phyloP scores from a whole-genome alignment of 1,139 yeast genomes.

The Geotrichum fermentans region DNA sequence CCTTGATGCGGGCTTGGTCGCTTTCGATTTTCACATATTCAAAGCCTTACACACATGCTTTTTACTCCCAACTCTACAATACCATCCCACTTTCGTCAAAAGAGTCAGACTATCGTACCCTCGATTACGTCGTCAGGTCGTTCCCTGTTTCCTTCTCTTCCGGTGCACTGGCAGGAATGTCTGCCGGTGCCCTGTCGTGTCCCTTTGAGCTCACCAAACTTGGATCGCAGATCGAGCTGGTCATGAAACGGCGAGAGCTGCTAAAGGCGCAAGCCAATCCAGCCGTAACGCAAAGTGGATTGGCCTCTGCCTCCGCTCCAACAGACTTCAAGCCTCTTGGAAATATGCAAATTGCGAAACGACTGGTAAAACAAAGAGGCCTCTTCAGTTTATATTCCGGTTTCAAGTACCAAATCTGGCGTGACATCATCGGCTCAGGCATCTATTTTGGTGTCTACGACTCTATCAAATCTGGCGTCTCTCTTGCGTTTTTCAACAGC shows the following conservation, averaged over 20 bases:
- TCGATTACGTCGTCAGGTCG: slow-evolving; percentile 42
- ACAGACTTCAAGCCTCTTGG: slow-evolving; percentile 29
- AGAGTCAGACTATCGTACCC: slow-evolving; percentile 9
- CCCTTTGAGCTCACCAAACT: slow-evolving; percentile 85
- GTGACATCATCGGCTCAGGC: slow-evolving; percentile 72
- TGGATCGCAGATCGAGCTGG: slow-evolving; percentile 61
- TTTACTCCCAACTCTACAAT: slow-evolving; percentile 26
- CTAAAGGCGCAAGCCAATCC: background rate
- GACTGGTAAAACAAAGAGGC: slow-evolving; percentile 57
- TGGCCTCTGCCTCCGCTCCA: background rate
- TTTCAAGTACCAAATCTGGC: slow-evolving; percentile 52
- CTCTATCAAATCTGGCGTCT: slow-evolving; percentile 46
- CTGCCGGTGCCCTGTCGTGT: slow-evolving; percentile 64
- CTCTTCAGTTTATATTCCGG: slow-evolving; percentile 66
- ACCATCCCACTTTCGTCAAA: slow-evolving; percentile 10
- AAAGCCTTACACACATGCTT: slow-evolving; percentile 43
- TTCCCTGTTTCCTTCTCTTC: slow-evolving; percentile 63
- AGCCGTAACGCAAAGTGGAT: background rate
- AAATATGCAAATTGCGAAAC: slow-evolving; percentile 46
- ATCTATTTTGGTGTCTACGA: slow-evolving; percentile 73
- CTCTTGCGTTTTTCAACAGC: slow-evolving; percentile 31
- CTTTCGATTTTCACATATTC: slow-evolving; percentile 60
- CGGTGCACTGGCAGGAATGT: slow-evolving; percentile 64
- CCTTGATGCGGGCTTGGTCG: slow-evolving; percentile 37
- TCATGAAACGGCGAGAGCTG: slow-evolving; percentile 42